Evolutionary conservation across 106 monocot species (phyloP), one percentile per base, ranked within the genome.

Genomic region (Dendrobium huoshanense): DNA sequence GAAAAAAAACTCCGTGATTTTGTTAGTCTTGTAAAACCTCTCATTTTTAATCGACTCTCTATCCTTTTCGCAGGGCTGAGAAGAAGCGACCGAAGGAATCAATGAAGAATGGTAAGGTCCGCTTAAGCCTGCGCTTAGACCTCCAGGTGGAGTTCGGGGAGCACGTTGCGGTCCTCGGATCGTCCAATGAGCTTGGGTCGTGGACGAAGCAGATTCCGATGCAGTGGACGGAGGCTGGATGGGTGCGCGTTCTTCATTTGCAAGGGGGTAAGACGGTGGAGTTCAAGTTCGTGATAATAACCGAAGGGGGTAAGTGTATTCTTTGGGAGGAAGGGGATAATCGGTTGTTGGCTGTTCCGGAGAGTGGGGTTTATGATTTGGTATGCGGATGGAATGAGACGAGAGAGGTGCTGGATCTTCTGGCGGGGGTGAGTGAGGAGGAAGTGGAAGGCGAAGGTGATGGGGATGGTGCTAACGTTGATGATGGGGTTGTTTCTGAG

Each of bases 91-190:
- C 84, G 70, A 75, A 47, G 80, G 72, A 81, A 75, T 73, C 81
- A 11, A 40, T 33, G 31, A 77, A 67, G 55, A 19, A 68, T 9
- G 81, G 85, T n/a, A 83, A 75, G 75, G 88, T 82, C 45, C 73
- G 45, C 73, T 37, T 97, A 19, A 79, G 80, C 8, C 67, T 92
- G 24, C 82, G 88, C 4, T 85, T 96, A 13, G 73, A 92, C 25
- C 96, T 92, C 86, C 94, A 94, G 90, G 96, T 96, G 11, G 73
- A 85, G 80, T 96, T 93, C 80, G 96, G 96, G 45, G 87, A 96
- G 84, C 85, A 90, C 24, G 90, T 90, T 7, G 89, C 85, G 13
- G 41, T 97, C 1, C 56, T 92, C 2, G 94, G 96, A 3, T 96
- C 96, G 55, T 58, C 37, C 79, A 81, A 84, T 77, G 92, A 90